A percentile compares a stretch with the other conserved stretches of the same genome.
phyloP scores from a whole-genome alignment of 345 rosid species.

The Dipteronia sinensis region DNA sequence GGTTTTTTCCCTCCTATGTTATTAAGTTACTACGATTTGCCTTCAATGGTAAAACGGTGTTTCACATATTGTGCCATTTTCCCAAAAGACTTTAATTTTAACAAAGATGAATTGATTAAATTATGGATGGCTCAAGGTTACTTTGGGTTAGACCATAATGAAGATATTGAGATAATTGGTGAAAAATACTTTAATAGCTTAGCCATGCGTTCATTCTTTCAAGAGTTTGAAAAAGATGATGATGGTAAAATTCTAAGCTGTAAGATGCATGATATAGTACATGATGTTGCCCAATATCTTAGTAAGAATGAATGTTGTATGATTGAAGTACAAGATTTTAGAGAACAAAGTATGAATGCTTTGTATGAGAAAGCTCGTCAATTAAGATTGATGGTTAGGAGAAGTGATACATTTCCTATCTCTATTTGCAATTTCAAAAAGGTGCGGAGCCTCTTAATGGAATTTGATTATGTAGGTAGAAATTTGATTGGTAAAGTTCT shows the following conservation, averaged over 20 bases:
- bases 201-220: background rate
- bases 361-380: background rate
- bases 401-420: background rate
- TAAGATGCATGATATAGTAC: constrained; percentile 10
- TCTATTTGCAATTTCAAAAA: background rate
- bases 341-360: no score
- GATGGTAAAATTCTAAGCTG: background rate
- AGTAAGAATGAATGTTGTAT: background rate
- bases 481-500: no score
- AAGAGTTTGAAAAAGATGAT: background rate
- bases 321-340: background rate
- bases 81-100: background rate
- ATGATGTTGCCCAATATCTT: constrained; percentile 3
- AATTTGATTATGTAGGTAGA: background rate
- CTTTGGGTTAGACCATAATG: background rate
- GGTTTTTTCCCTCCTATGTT: background rate
- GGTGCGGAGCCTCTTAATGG: background rate
- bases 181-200: background rate
- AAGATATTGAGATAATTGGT: background rate
- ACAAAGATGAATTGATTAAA: background rate
- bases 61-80: constrained; percentile 3
- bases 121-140: constrained; percentile 14
- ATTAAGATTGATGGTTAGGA: background rate
- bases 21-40: background rate
- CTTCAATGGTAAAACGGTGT: background rate